Evolutionary conservation across 2,329 filamentous ascomycete genomes (phyloP).

Genomic region (Sphaerulina musiva): DNA sequence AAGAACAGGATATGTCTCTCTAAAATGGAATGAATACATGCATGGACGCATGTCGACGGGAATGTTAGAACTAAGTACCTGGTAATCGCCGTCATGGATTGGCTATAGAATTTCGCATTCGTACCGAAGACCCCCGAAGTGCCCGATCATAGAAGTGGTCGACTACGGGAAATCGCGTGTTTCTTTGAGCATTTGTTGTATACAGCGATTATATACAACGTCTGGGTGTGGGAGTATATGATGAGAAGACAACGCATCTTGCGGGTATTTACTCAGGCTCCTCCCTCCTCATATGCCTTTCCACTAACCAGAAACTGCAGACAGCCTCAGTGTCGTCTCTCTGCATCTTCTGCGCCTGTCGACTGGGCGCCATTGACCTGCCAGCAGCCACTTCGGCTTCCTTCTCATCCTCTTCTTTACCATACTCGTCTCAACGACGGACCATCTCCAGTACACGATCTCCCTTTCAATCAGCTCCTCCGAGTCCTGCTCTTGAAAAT

Average conservation of each 20-base stretch:
- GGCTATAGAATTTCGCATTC: too few species aligned
- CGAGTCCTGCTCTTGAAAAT: constrained; percentile 7
- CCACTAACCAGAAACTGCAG: constrained; percentile 17
- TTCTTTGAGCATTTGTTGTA: too few species aligned
- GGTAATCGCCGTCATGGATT: too few species aligned
- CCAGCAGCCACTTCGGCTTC: constrained; percentile 6
- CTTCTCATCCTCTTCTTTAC: not conserved
- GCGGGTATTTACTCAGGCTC: constrained; percentile 23
- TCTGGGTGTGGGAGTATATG: not conserved
- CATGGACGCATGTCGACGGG: too few species aligned
- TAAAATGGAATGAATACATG: too few species aligned
- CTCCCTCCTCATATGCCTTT: not conserved
- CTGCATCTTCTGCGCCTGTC: constrained; percentile 33
- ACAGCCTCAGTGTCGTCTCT: constrained; percentile 29
- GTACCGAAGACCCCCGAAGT: too few species aligned
- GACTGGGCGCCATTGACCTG: constrained; percentile 20
- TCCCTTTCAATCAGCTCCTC: constrained; percentile 9
- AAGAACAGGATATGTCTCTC: too few species aligned
- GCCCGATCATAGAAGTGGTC: too few species aligned
- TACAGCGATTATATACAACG: too few species aligned
- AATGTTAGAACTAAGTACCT: too few species aligned
- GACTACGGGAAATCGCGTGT: too few species aligned
- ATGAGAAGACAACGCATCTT: constrained; percentile 29
- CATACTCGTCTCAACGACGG: constrained; percentile 5
- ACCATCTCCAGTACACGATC: constrained; percentile 14